Base-by-base conservation (phyloP, 495 filamentous ascomycete genomes). In the Aspergillus carlsbadensis region DNA sequence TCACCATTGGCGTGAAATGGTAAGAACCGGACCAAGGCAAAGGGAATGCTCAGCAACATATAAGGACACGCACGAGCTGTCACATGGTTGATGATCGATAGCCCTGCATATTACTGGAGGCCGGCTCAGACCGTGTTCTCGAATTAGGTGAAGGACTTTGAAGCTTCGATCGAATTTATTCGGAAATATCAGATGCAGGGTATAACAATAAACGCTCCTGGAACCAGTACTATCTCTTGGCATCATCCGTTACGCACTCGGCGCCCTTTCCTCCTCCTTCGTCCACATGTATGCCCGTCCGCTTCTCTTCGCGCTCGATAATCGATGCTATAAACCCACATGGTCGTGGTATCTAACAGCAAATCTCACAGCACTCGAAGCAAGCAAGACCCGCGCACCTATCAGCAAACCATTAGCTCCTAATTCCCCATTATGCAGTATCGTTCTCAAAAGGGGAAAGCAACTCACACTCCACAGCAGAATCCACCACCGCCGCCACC, bases 281-380 rank as follows among this genome's bases (percentile, higher is more conserved):
- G 39, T 42, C 14, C 6, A n/a, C n/a, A n/a, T n/a, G n/a, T n/a
- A n/a, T n/a, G 26, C 8, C 26, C 26, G 26, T 42, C 15, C 14
- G 4, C 3, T 18, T 49, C n/a, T 49, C 29, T 17, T 20, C 26
- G 15, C n/a, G 33, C 18, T 34, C 21, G 10, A n/a, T 26, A 53
- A 15, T 11, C 18, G 8, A 29, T 1, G 10, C 33, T 26, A 6
- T 3, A n/a, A n/a, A 24, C 21, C 6, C 39, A 7, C 4, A 41
- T 17, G 20, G 1, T 22, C 17, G 18, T 24, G 8, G 8, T 29
- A 14, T 63, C 50, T 78, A 78, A 50, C 75, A 76, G 71, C 75
- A 78, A 34, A 68, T 68, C 58, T 78, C 73, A 37, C 65, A 70
- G 68, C 75, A 78, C 58, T 77, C 75, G 63, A 77, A 76, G 61